phyloP scores from a whole-genome alignment of 2,329 filamentous ascomycete species.

The Fusarium pininemorale region DNA sequence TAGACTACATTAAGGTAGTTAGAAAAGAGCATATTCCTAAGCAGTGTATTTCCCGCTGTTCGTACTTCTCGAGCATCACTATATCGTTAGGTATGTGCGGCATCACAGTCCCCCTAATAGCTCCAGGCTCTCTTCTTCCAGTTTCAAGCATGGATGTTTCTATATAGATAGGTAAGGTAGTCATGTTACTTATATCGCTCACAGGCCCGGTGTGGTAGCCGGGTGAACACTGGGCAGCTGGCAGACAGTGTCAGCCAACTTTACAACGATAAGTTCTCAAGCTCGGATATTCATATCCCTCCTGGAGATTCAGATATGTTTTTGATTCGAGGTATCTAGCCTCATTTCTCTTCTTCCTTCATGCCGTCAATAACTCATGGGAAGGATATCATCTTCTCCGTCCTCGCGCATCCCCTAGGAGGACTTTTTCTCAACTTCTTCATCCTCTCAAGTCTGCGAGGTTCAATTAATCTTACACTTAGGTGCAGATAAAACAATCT shows the following conservation, averaged over 20 bases:
- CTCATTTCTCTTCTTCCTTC: background rate
- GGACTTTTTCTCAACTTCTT: background rate
- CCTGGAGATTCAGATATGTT: background rate
- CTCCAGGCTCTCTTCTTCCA: background rate
- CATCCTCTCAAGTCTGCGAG: background rate
- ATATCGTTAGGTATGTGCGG: background rate
- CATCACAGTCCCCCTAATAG: background rate
- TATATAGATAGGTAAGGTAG: background rate
- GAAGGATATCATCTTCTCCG: background rate
- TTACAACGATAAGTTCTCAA: background rate
- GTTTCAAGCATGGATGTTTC: background rate
- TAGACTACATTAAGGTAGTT: background rate
- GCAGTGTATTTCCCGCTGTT: background rate
- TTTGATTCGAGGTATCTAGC: background rate
- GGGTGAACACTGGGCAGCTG: constrained; percentile 9
- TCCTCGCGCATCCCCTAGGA: background rate
- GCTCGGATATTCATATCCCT: too few relatives aligned
- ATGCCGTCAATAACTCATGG: background rate
- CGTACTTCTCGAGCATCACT: background rate
- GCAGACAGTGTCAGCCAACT: constrained; percentile 12
- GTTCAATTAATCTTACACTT: background rate
- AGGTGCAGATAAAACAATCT: background rate
- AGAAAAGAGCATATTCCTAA: background rate
- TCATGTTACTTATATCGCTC: background rate
- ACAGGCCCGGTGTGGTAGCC: background rate